Evolutionary conservation across 176 grass and related monocot genomes (phyloP).

Genomic region (Themeda triandra): DNA sequence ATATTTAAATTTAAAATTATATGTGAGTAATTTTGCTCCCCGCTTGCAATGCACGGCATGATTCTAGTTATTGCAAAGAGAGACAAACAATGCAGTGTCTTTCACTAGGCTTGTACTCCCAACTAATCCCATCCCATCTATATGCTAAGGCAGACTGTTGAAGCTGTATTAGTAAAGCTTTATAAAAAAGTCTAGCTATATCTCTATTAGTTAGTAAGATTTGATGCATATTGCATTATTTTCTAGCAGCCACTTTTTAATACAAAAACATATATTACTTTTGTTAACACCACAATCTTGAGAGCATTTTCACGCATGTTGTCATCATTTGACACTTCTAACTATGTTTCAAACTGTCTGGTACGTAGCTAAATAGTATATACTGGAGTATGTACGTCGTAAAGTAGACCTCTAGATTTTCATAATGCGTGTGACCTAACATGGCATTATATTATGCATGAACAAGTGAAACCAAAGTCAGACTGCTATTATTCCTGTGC

Average conservation of each 20-base stretch:
- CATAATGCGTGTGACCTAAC: conserved; percentile 9
- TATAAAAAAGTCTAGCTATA: no score
- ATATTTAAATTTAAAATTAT: no score
- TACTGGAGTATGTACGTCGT: not conserved
- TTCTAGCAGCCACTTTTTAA: conserved; percentile 6
- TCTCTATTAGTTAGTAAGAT: no score
- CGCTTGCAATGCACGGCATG: no score
- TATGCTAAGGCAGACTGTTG: no score
- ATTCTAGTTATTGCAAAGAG: no score
- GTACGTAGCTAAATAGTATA: not conserved
- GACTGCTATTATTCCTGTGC: not conserved
- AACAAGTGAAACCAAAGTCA: conserved; percentile 15
- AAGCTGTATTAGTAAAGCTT: no score
- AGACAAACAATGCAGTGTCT: no score
- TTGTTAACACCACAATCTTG: not conserved
- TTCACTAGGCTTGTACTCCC: no score
- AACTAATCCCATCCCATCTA: no score
- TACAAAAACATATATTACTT: not conserved
- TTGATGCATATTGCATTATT: conserved; percentile 28
- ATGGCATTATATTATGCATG: not conserved
- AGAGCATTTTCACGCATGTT: conserved; percentile 10
- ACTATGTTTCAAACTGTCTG: not conserved
- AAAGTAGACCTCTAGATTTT: not conserved
- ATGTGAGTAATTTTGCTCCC: no score
- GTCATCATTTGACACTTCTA: conserved; percentile 9